Evolutionary conservation across 176 grass and related monocot genomes (phyloP).

Genomic region (Puccinellia tenuiflora): DNA sequence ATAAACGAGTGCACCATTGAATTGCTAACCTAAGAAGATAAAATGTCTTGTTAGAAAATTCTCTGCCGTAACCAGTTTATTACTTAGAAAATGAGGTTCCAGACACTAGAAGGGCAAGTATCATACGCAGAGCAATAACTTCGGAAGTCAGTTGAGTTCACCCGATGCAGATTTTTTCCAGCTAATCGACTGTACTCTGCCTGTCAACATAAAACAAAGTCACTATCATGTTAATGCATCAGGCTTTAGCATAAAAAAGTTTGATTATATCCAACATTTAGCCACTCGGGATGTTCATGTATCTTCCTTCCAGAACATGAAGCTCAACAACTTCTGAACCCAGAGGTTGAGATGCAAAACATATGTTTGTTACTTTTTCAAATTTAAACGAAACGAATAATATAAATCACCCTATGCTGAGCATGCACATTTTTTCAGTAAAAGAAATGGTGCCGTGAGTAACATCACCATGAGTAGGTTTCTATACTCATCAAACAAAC

Average conservation of each 20-base stretch:
- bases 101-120: not conserved
- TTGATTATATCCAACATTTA: not conserved
- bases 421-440: not conserved
- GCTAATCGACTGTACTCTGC: not conserved
- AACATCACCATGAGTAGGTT: not conserved
- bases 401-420: not conserved
- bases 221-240: not conserved
- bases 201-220: not conserved
- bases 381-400: not conserved
- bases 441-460: not conserved
- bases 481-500: not conserved
- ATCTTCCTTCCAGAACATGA: not conserved
- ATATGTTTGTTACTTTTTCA: not conserved
- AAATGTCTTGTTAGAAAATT: too few relatives aligned
- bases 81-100: too few relatives aligned
- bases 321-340: not conserved
- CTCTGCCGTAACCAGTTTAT: too few relatives aligned
- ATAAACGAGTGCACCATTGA: too few relatives aligned
- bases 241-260: not conserved
- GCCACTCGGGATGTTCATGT: not conserved
- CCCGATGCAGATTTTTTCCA: not conserved
- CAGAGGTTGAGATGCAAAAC: not conserved
- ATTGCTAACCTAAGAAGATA: too few relatives aligned
- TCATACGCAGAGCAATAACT: not conserved
- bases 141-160: not conserved